These are phyloP conservation scores for Larix kaempferi DNA, from an alignment of 75 land plant species.

Conservation along the genomic window DNA sequence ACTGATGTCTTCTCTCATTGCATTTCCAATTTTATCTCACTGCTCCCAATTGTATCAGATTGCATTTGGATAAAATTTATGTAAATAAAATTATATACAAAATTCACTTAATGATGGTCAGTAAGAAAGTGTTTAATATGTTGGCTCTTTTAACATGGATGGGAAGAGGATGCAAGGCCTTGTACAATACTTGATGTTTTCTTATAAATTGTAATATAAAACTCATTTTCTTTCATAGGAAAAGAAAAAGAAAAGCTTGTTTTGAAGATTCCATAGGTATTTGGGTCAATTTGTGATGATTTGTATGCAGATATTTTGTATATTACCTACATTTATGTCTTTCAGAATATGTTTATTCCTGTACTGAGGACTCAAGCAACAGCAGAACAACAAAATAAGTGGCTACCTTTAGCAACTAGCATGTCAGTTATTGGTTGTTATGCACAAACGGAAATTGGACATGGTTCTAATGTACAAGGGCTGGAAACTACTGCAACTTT, in stretches of 20 bases:
- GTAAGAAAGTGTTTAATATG: no score
- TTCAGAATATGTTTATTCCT: constrained; percentile 33
- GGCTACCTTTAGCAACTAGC: constrained; percentile 25
- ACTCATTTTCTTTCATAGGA: no score
- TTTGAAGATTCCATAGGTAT: not conserved
- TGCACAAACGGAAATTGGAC: constrained; percentile 38
- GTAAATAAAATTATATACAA: no score
- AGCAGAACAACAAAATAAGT: constrained; percentile 26
- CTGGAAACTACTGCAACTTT: constrained; percentile 37
- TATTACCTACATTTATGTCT: not conserved
- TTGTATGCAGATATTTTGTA: not conserved
- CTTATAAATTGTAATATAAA: no score
- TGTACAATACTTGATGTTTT: no score
- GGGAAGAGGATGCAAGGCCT: no score
- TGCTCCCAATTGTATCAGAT: no score
- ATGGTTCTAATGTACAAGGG: constrained; percentile 39
- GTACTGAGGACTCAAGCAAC: constrained; percentile 32
- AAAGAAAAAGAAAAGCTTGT: not conserved
- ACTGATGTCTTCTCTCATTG: no score
- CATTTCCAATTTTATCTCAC: no score
- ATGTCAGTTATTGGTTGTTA: constrained; percentile 32
- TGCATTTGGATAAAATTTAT: no score
- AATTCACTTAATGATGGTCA: no score
- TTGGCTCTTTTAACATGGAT: no score
- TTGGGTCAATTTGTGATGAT: not conserved